A percentile compares a stretch with the other conserved stretches of the same genome.
These are phyloP conservation scores for Aquilaria agallochum DNA, from an alignment of 441 rosid genomes.

Conservation along the genomic window DNA sequence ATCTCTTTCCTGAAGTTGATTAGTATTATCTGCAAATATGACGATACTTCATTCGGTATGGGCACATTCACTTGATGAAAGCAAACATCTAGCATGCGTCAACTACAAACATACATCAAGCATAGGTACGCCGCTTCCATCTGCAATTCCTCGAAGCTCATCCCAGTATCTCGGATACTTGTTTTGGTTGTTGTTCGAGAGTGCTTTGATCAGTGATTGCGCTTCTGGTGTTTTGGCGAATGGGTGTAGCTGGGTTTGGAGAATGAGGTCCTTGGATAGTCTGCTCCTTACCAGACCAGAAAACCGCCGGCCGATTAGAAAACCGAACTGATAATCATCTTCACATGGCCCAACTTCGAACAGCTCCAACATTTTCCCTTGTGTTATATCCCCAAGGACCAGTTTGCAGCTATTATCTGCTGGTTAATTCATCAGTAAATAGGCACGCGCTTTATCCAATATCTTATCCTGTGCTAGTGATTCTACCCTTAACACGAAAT, in stretches of 20 bases:
- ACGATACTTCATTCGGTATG: background rate
- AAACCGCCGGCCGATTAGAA: constrained; percentile 45
- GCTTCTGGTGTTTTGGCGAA: constrained; percentile 31
- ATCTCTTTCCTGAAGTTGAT: constrained; percentile 70
- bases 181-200: constrained; percentile 32
- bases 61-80: no score
- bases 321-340: constrained; percentile 41
- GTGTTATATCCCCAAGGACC: constrained; percentile 6
- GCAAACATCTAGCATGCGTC: no score
- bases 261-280: constrained; percentile 39
- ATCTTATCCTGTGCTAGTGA: background rate
- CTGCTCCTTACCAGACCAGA: constrained; percentile 38
- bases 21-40: constrained; percentile 39
- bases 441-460: constrained; percentile 9
- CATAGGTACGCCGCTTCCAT: constrained; percentile 49
- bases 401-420: background rate
- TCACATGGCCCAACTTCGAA: constrained; percentile 54
- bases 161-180: constrained; percentile 50
- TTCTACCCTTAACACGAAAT: constrained; percentile 3
- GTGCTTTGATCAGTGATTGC: constrained; percentile 25
- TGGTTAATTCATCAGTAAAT: background rate
- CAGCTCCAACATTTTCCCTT: constrained; percentile 31
- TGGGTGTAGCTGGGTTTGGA: constrained; percentile 49
- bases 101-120: constrained; percentile 30
- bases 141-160: constrained; percentile 51